Percentiles rank a stretch among this genome's conserved stretches.
Conservation (phyloP, 1,284 basidiomycete species). For the Heterobasidion parviporum region DNA sequence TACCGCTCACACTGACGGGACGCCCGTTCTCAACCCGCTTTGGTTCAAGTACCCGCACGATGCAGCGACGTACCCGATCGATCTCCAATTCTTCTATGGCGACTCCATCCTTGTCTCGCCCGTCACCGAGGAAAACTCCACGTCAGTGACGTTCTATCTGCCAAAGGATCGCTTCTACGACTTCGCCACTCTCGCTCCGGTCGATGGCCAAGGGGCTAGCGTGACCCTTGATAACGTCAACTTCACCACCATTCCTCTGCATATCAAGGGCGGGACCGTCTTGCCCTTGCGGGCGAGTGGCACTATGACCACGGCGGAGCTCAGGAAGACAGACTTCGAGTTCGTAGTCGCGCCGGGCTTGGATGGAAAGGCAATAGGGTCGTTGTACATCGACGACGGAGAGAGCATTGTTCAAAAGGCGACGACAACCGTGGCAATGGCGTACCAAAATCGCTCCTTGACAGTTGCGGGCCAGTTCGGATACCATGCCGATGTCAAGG, state of each 20-base stretch:
- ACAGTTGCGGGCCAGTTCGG: conserved; percentile 43
- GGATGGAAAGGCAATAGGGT: conserved; percentile 39
- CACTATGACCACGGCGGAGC: conserved; percentile 50
- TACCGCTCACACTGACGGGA: conserved; percentile 46
- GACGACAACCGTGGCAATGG: conserved; percentile 37
- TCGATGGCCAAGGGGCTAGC: conserved; percentile 37
- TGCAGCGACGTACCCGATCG: conserved; percentile 45
- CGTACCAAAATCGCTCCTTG: conserved; percentile 33
- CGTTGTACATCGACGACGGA: conserved; percentile 58
- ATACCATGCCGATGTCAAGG: conserved; percentile 34
- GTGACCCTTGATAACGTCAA: conserved; percentile 40
- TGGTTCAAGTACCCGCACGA: conserved; percentile 64
- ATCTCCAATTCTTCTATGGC: conserved; percentile 65
- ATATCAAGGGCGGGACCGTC: conserved; percentile 52
- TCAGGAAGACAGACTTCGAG: conserved; percentile 53
- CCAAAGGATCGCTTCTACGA: conserved; percentile 62
- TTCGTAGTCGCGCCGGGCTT: conserved; percentile 47
- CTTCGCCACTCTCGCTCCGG: conserved; percentile 40
- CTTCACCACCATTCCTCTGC: conserved; percentile 51
- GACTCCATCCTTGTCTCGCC: conserved; percentile 61
- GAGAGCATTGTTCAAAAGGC: conserved; percentile 37
- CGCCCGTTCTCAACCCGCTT: conserved; percentile 52
- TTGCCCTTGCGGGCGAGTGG: conserved; percentile 45
- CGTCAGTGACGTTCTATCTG: conserved; percentile 52
- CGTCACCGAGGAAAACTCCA: conserved; percentile 54